phyloP scores from a whole-genome alignment of 768 basidiomycete species.

The Asterophora parasitica region DNA sequence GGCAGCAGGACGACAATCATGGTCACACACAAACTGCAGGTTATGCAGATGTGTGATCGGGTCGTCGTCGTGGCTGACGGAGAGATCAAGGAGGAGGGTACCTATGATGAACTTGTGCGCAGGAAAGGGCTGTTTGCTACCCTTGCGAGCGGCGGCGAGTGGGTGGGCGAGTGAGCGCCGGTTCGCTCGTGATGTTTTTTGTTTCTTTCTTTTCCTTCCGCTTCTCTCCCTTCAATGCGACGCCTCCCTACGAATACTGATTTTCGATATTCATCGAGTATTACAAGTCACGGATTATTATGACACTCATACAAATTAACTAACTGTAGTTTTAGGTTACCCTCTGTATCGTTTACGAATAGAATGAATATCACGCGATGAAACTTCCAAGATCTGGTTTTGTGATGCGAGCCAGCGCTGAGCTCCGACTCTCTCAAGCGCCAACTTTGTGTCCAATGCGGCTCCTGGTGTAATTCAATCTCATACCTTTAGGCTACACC shows the following conservation, averaged over 20 bases:
- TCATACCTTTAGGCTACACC: no score
- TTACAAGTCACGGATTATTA: background rate
- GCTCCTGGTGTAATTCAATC: no score
- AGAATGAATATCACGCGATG: conserved; percentile 7
- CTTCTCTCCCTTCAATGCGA: background rate
- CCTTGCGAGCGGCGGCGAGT: conserved; percentile 64
- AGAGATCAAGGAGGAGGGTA: conserved; percentile 70
- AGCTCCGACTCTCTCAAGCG: no score
- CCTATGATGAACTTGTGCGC: conserved; percentile 65
- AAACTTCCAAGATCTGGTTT: no score
- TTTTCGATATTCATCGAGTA: conserved; percentile 5
- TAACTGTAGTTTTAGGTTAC: conserved; percentile 13
- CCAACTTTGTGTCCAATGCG: no score
- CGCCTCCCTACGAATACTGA: background rate
- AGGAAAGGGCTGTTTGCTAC: conserved; percentile 68
- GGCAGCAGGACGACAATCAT: conserved; percentile 80
- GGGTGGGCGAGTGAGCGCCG: conserved; percentile 13
- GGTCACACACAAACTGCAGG: conserved; percentile 87
- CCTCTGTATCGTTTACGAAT: conserved; percentile 4
- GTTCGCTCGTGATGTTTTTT: conserved; percentile 3
- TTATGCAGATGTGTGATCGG: conserved; percentile 91
- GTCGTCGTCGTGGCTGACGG: conserved; percentile 82
- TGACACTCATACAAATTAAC: conserved; percentile 3
- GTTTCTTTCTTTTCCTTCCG: conserved; percentile 1
- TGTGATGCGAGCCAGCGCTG: no score